Base-by-base conservation (phyloP, 1,284 basidiomycete genomes). In the Rhizoctonia solani region DNA sequence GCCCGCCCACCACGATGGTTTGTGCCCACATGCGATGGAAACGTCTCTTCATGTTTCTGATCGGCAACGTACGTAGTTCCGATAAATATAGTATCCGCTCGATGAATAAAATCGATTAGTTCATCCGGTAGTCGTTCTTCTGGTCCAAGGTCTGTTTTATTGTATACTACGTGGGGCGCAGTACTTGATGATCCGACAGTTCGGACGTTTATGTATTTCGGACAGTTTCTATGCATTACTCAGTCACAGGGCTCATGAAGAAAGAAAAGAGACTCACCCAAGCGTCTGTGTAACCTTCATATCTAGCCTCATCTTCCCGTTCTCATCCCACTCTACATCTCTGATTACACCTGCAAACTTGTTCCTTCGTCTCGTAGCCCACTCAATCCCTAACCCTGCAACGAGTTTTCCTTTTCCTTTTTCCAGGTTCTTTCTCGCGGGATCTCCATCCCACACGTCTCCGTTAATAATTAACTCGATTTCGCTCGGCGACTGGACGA, bases 201-300 rank as follows among this genome's bases (percentile, higher is more conserved):
- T 11, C 85, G 81, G 41, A 82, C 72, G 54, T 80, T 84, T 71
- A 88, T 87, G 70, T 88, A 88, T 72, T 87, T 88, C 6, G 85
- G 86, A 71, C 85, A 88, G 65, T 87, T 86, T 41, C 86, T 88
- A 63, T 25, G 14, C 13, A 11, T 21, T 14, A 30, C 29, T 59
- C 37, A 54, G 46, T 13, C 21, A 8, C 13, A 69, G 54, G 32
- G 21, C 30, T 25, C 27, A 21, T 32, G 29, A 37, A 39, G 27
- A 23, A 30, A 14, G 23, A 50, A 63, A 8, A 52, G 49, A 46
- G 19, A 73, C 77, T 50, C 71, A 86, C 86, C 85, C 86, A 30
- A 87, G 76, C 3, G 86, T 82, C 72, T 88, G 78, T 66, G 85
- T 81, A 9, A 88, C 83, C 3, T 67, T 61, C 29, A 82, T 32